Evolutionary conservation across 177 flowering plant species (phyloP).

Genomic region (Telopea speciosissima): DNA sequence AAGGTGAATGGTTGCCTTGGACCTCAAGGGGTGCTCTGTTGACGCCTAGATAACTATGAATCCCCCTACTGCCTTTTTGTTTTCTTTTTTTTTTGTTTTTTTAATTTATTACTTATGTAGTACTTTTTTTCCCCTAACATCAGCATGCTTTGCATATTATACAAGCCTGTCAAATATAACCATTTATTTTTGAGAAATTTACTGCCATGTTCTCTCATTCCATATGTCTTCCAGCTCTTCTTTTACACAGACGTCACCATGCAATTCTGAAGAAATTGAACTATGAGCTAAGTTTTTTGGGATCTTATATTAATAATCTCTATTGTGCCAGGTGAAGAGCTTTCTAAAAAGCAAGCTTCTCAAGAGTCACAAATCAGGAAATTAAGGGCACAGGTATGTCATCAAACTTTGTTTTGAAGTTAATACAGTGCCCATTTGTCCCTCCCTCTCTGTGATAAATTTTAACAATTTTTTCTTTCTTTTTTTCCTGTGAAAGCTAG

Average conservation of each 20-base stretch:
- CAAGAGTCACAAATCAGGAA: slow-evolving; percentile 91
- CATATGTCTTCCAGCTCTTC: neutral
- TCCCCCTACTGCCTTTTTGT: too few relatives aligned
- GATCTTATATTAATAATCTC: neutral
- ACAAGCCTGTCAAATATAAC: neutral
- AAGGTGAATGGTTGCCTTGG: too few relatives aligned
- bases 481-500: slow-evolving; percentile 46
- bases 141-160: neutral
- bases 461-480: slow-evolving; percentile 6
- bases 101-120: too few relatives aligned
- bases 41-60: too few relatives aligned
- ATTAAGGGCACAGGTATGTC: slow-evolving; percentile 87
- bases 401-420: slow-evolving; percentile 4
- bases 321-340: slow-evolving; percentile 78
- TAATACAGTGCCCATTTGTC: neutral
- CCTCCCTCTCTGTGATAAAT: neutral
- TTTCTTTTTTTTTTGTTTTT: too few relatives aligned
- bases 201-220: neutral
- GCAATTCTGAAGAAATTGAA: neutral
- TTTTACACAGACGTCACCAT: neutral
- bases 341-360: slow-evolving; percentile 98
- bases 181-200: too few relatives aligned
- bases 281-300: neutral
- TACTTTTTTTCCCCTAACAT: too few relatives aligned
- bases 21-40: too few relatives aligned